Conservation (phyloP, 805 yeast species). For the Ascoidea rubescens region DNA sequence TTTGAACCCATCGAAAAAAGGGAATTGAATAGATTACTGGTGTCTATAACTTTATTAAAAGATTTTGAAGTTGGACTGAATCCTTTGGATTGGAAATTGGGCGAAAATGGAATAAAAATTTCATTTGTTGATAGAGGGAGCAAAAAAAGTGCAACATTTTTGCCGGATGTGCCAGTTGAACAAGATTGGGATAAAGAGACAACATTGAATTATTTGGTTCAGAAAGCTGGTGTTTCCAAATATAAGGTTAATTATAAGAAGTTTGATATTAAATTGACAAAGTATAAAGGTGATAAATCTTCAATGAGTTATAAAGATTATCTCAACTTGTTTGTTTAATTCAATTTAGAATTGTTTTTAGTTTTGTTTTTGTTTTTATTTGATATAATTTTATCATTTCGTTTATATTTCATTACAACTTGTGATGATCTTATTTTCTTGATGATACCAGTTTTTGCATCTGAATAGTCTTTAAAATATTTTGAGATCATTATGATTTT, state of each 20-base stretch:
- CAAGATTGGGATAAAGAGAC: conserved; percentile 69
- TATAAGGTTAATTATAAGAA: background rate
- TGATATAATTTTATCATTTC: too few species aligned
- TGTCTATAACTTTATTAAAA: conserved; percentile 46
- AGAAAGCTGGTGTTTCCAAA: conserved; percentile 45
- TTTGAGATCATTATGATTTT: too few species aligned
- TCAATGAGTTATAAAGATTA: conserved; percentile 7
- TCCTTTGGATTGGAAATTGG: conserved; percentile 66
- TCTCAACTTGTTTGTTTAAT: background rate
- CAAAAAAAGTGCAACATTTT: conserved; percentile 57
- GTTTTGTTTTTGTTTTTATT: background rate
- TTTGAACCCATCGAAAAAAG: conserved; percentile 44
- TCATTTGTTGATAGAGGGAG: conserved; percentile 27
- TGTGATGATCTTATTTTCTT: too few species aligned
- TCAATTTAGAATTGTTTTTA: too few species aligned
- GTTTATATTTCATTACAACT: too few species aligned
- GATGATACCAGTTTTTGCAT: too few species aligned
- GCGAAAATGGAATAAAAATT: conserved; percentile 68
- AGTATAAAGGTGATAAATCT: conserved; percentile 11
- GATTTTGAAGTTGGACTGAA: conserved; percentile 39
- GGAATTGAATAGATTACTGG: conserved; percentile 40
- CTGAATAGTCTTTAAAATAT: too few species aligned
- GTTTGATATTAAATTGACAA: conserved; percentile 6
- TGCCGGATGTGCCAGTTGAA: conserved; percentile 84
- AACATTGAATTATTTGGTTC: conserved; percentile 56